Base-by-base conservation (phyloP, 2,329 filamentous ascomycete species). In the Ilyonectria destructans region DNA sequence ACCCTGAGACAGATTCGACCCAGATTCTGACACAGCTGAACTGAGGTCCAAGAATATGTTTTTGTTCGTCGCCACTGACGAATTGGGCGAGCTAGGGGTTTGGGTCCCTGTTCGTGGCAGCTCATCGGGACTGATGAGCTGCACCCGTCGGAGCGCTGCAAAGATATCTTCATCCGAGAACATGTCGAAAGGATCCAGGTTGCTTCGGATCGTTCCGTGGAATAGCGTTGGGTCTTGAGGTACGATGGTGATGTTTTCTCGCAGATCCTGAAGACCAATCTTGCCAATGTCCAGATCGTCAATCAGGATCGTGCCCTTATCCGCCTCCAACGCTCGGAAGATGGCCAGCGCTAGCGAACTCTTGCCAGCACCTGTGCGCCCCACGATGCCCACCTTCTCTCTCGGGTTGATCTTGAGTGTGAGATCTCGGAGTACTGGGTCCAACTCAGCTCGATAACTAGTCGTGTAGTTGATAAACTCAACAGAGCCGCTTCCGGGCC, bases 141-240 rank as follows among this genome's bases (percentile, higher is more conserved):
- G 96, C 12, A 98, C 96, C 37, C 95, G 91, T 67, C 93, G 91
- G 3, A 99, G 88, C 0, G 94, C 93, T 3, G 90, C 91, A 80
- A 97, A 98, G 54, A 99, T 93, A 73, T 98, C 90, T 69, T 96
- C 94, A 75, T 99, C 95, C 0, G 92, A 95, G 82, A 97, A 97
- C 43, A 93, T 84, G 17, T 90, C 88, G 81, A 99, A 99, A 0
- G 96, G 96, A 80, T 99, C 96, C 23, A 99, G 87, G 78, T 99
- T 99, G 79, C 87, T 95, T 70, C 96, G 90, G 70, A 98, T 93
- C 0, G 95, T 98, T 71, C 96, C 96, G 15, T 91, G 95, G 82
- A 98, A 98, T 1, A 98, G 86, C 0, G 96, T 98, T 62, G 94
- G 96, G 78, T 99, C 96, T 84, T 99, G 96, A 31, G 96, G 96